Percentiles rank a stretch among this genome's conserved stretches.
Conservation (phyloP, 768 basidiomycete species). For the Phaeotremella skinneri region DNA sequence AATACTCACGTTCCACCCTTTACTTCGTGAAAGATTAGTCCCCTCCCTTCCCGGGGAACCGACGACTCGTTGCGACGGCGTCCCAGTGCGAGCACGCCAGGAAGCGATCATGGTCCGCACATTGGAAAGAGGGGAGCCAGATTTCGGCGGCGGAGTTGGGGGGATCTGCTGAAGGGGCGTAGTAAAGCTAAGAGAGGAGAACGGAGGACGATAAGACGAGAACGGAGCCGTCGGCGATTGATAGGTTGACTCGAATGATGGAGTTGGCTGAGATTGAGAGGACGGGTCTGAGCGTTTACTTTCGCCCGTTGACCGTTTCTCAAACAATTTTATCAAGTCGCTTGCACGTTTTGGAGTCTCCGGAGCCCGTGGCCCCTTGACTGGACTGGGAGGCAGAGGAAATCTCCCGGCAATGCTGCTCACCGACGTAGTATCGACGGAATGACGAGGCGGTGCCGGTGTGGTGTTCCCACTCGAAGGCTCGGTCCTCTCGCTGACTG, state of each 20-base stretch:
- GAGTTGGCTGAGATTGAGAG: not conserved
- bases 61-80: conserved; percentile 25
- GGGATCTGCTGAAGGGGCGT: not conserved
- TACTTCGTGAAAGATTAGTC: conserved; percentile 18
- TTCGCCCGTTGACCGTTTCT: conserved; percentile 11
- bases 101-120: conserved; percentile 40
- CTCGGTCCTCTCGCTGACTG: conserved; percentile 39
- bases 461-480: conserved; percentile 12
- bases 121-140: conserved; percentile 28
- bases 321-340: conserved; percentile 45
- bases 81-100: conserved; percentile 35
- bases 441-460: conserved; percentile 2
- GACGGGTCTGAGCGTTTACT: too few relatives aligned
- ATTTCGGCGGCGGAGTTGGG: conserved; percentile 25
- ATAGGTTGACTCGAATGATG: conserved; percentile 13
- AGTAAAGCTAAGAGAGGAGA: conserved; percentile 4
- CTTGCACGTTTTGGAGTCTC: conserved; percentile 35
- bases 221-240: conserved; percentile 2
- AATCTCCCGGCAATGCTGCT: conserved; percentile 25
- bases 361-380: conserved; percentile 24
- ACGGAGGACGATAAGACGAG: conserved; percentile 6
- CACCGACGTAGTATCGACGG: not conserved
- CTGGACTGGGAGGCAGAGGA: conserved; percentile 35
- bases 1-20: conserved; percentile 44
- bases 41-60: conserved; percentile 24